Evolutionary conservation across 192 early-diverging fungal species (phyloP), one percentile per base, ranked within the genome.

Genomic region (Backusella liffmaniae): DNA sequence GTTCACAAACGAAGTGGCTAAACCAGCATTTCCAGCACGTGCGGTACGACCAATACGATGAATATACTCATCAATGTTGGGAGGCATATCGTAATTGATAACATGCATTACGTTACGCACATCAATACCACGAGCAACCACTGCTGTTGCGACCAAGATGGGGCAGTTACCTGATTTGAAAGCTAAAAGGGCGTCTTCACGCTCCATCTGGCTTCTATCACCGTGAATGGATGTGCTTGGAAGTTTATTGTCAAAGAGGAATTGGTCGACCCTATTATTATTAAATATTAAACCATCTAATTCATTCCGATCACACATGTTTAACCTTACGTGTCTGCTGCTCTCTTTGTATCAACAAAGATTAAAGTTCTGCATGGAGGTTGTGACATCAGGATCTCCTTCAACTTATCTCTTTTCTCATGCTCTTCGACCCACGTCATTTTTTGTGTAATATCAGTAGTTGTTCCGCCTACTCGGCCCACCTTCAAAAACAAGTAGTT

Each of bases 41-140:
- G 96, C 98, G 26, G 98, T 98, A 79, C 98, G 92, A 6, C 98
- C 98, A 75, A 99, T 85, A 66, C 98, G 92, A 83, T 99, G 98
- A 68, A 99, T 93, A 70, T 99, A 99, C 75, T 95, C 91, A 65
- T 97, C 95, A 51, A 87, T 80, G 36, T 87, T 85, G 9, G 89
- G 83, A 23, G 97, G 91, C 4, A 95, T 84, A 69, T 96, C 97
- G 53, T 94, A 82, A 79, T 98, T 95, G 46, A 99, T 75, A n/a
- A 99, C 96, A 73, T 96, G 87, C 2, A 90, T 92, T 2, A 99
- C 96, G 76, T 91, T 91, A 9, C 95, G 95, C 67, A 97, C 96
- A 82, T 99, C 98, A 46, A 99, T 94, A 37, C 98, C 98, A 72
- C 98, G 91, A 56, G 98, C 97, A 39, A 96, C 95, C 4, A 99